Conservation (phyloP, 2,329 filamentous ascomycete genomes). For the Tetracladium maxilliforme region DNA sequence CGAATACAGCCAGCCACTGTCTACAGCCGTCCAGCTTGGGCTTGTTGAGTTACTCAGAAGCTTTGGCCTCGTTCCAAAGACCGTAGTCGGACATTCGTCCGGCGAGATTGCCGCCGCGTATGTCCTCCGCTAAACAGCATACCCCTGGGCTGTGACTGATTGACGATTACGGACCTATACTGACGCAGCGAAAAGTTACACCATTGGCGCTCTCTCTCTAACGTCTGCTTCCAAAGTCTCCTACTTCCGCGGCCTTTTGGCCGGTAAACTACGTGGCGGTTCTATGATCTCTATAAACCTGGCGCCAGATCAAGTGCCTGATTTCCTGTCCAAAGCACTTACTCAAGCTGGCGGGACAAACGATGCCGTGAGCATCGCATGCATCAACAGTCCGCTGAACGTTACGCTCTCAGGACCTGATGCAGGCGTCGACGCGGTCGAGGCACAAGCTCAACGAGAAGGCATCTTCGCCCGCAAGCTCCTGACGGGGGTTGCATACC, state of each 20-base stretch:
- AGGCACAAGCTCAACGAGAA: neutral
- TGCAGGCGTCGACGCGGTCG: slow-evolving; percentile 1
- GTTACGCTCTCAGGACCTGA: slow-evolving; percentile 15
- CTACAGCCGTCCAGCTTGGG: slow-evolving; percentile 12
- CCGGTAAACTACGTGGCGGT: slow-evolving; percentile 4
- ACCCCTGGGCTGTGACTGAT: too few species aligned
- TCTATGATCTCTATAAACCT: neutral
- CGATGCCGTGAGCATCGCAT: slow-evolving; percentile 11
- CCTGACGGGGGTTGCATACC: slow-evolving; percentile 11
- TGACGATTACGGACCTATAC: too few species aligned
- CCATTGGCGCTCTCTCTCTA: slow-evolving; percentile 11
- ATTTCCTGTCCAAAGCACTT: neutral
- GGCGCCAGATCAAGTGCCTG: neutral
- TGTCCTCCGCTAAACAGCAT: too few species aligned
- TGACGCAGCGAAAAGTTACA: too few species aligned
- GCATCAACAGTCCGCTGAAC: slow-evolving; percentile 16
- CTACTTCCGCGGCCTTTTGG: slow-evolving; percentile 16
- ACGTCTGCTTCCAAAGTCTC: slow-evolving; percentile 16
- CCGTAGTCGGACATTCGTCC: slow-evolving; percentile 13
- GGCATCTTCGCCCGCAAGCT: neutral
- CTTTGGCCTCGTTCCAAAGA: slow-evolving; percentile 7
- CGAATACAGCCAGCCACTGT: slow-evolving; percentile 17
- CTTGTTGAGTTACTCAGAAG: slow-evolving; percentile 10
- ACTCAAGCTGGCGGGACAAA: neutral
- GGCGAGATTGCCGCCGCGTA: slow-evolving; percentile 18